Evolutionary conservation across 306 rosid genomes (phyloP), one percentile per base, ranked within the genome.

Genomic region (Trifolium dubium): DNA sequence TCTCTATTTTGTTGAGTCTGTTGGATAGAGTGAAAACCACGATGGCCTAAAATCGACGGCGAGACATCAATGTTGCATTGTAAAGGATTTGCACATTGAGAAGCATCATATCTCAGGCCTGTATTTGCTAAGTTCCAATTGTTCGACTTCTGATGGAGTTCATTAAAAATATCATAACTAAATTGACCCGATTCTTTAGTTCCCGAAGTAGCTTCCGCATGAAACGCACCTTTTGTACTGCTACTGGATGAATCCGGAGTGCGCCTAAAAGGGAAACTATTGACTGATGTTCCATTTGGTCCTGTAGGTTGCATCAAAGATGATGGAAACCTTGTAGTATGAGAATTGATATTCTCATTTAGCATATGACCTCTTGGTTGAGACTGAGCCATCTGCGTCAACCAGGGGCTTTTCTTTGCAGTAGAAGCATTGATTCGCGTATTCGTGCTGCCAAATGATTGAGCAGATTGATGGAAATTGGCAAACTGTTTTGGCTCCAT

Each of bases 401-500:
- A 79, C 76, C 86, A 80, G 73, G 94, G 81, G 82, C 51, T 83
- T 72, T 83, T 84, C 60, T 85, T 90, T 5, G 73, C 79, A 46
- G 85, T 74, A 56, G 92, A 86, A 69, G 81, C 49, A 64, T 81
- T 89, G 73, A 80, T 82, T 78, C 88, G 96, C 78, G 79, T 77
- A 56, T 82, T 91, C 83, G 81, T 67, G 79, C 67, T 62, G 30
- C 92, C 90, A 67, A 86, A 83, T 31, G 97, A 71, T 62, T 85
- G 98, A 17, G 84, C 46, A 14, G 98, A 84, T 51, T 90, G 98
- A 73, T 90, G 97, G 77, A 90, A 75, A 85, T 67, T 88, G 49
- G 86, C 88, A 13, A 93, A 90, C 74, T 91, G 97, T 76, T 86
- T 91, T 32, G 97, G 96, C 82, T 89, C 98, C 94, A 91, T 86